Evolutionary conservation across 116 monocot species (phyloP).

Genomic region (Cymodocea nodosa): DNA sequence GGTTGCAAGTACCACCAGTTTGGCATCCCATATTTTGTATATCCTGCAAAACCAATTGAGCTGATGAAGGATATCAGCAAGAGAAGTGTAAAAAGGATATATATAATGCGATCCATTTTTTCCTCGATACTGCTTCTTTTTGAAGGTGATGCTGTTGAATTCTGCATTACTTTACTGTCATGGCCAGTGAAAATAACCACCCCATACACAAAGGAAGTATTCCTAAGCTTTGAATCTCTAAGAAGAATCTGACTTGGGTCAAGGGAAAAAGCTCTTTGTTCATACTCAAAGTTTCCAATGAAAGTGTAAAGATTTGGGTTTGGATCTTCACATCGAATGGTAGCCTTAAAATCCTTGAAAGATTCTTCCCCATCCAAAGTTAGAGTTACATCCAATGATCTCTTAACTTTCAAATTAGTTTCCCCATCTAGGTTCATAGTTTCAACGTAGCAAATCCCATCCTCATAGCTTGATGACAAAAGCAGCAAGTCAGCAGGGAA

Average conservation of each 20-base stretch:
- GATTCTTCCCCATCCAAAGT: slow-evolving; percentile 53
- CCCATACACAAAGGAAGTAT: slow-evolving; percentile 74
- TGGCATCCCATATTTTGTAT: slow-evolving; percentile 56
- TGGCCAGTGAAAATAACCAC: slow-evolving; percentile 91
- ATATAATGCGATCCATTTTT: slow-evolving; percentile 83
- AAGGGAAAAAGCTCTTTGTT: slow-evolving; percentile 46
- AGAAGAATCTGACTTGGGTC: slow-evolving; percentile 88
- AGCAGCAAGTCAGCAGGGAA: slow-evolving; percentile 85
- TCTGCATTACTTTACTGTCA: slow-evolving; percentile 96
- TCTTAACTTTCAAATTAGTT: slow-evolving; percentile 89
- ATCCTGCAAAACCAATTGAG: slow-evolving; percentile 73
- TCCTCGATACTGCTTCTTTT: slow-evolving; percentile 87
- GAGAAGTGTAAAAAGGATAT: slow-evolving; percentile 70
- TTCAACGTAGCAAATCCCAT: slow-evolving; percentile 95
- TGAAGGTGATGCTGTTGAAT: slow-evolving; percentile 78
- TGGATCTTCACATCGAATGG: slow-evolving; percentile 75
- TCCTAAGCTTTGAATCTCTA: slow-evolving; percentile 91
- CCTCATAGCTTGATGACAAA: slow-evolving; percentile 76
- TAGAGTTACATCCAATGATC: slow-evolving; percentile 69
- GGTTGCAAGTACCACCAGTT: slow-evolving; percentile 83
- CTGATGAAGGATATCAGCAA: slow-evolving; percentile 79
- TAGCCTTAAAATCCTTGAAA: slow-evolving; percentile 58
- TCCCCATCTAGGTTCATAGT: slow-evolving; percentile 98
- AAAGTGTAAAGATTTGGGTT: slow-evolving; percentile 82
- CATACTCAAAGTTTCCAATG: slow-evolving; percentile 81